These are phyloP conservation scores for Symbiodinium pilosum DNA, from an alignment of 73 alveolate genomes.

Conservation along the genomic window DNA sequence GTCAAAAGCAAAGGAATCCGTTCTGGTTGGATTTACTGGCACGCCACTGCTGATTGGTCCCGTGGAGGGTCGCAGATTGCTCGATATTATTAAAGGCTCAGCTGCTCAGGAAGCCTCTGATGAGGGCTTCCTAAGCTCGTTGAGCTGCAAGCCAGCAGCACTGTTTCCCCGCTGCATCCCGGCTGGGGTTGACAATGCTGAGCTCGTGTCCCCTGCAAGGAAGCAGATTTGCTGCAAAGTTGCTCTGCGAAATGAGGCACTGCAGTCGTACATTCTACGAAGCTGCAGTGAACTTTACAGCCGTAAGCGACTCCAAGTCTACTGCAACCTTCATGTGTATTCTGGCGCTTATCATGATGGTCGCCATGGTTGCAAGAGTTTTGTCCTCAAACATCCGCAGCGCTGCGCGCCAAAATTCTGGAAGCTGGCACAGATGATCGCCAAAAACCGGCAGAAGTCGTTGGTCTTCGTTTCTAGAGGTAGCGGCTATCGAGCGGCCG, in stretches of 20 bases:
- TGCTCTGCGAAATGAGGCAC: neutral
- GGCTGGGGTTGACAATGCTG: neutral
- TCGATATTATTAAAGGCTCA: neutral
- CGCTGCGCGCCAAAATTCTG: neutral
- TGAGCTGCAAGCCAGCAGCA: constrained; percentile 6
- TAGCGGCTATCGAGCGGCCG: neutral
- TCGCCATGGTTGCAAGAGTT: neutral
- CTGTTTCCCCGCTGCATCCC: neutral
- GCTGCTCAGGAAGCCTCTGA: neutral
- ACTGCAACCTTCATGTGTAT: neutral
- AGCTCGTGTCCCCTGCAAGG: neutral
- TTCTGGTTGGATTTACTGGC: neutral
- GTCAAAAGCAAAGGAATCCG: neutral
- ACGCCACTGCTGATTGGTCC: neutral
- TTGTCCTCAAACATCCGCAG: neutral
- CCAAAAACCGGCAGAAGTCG: neutral
- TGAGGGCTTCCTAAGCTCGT: neutral
- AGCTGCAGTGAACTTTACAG: neutral
- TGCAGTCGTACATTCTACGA: neutral
- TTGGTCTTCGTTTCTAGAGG: neutral
- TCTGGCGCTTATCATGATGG: neutral
- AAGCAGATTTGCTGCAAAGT: constrained; percentile 6
- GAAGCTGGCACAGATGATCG: neutral
- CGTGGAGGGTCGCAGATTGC: neutral
- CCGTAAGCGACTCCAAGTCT: neutral